These are phyloP conservation scores for Punctularia strigosozonata DNA, from an alignment of 768 basidiomycete species.

Conservation along the genomic window DNA sequence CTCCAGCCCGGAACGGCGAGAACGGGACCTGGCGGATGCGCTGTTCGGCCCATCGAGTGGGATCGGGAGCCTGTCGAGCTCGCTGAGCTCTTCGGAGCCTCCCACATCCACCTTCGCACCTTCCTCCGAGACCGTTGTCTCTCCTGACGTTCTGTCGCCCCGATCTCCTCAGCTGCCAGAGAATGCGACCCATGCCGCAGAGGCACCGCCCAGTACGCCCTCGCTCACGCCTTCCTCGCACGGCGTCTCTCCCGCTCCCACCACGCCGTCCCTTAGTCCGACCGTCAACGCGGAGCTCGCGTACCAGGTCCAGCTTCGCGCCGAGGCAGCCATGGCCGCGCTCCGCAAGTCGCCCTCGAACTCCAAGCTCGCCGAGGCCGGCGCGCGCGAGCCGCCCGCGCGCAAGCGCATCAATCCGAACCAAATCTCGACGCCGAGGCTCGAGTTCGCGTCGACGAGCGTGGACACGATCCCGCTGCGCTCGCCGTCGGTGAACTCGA, in stretches of 20 bases:
- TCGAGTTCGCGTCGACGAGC: conserved; percentile 57
- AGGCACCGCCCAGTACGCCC: not conserved
- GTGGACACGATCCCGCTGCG: conserved; percentile 57
- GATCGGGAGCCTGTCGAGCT: conserved; percentile 12
- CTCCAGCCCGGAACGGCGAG: conserved; percentile 40
- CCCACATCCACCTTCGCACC: conserved; percentile 2
- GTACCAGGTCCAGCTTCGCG: conserved; percentile 55
- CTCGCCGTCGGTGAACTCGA: conserved; percentile 18
- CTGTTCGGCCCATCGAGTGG: conserved; percentile 40
- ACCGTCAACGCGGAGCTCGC: conserved; percentile 48
- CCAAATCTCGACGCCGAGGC: conserved; percentile 53
- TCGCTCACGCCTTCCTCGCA: conserved; percentile 19
- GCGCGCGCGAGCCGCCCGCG: conserved; percentile 26
- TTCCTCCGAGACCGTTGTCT: not conserved
- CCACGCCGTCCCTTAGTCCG: conserved; percentile 6
- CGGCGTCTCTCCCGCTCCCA: not conserved
- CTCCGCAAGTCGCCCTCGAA: conserved; percentile 40
- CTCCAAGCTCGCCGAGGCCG: no score
- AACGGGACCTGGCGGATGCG: conserved; percentile 66
- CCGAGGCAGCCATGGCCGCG: conserved; percentile 52
- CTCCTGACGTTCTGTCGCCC: not conserved
- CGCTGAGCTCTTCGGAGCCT: conserved; percentile 18
- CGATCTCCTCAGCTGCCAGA: not conserved
- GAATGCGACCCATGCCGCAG: not conserved
- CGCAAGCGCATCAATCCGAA: conserved; percentile 50